Evolutionary conservation across 768 basidiomycete genomes (phyloP).

Genomic region (Cystobasidium tubakii): DNA sequence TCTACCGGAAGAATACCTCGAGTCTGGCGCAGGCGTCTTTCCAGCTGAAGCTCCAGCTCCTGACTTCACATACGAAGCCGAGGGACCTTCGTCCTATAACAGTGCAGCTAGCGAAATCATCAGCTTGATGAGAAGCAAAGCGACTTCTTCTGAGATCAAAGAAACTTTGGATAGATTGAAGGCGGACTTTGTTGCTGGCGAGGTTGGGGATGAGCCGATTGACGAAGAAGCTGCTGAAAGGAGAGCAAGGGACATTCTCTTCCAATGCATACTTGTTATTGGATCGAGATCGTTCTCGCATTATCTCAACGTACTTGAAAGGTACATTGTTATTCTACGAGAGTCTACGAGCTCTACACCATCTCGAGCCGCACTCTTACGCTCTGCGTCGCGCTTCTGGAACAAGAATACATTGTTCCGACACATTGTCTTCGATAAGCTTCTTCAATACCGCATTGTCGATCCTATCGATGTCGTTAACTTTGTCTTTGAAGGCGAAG

Average conservation of each 20-base stretch:
- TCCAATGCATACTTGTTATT: constrained; percentile 82
- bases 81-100: constrained; percentile 58
- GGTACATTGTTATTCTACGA: constrained; percentile 53
- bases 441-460: constrained; percentile 97
- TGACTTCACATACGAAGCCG: constrained; percentile 74
- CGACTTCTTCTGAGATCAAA: constrained; percentile 64
- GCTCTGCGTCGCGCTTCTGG: constrained; percentile 71
- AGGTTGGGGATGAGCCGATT: constrained; percentile 22
- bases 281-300: constrained; percentile 96
- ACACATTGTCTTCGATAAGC: constrained; percentile 87
- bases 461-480: constrained; percentile 84
- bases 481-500: constrained; percentile 61
- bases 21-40: constrained; percentile 58
- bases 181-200: constrained; percentile 18
- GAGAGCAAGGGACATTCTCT: constrained; percentile 67
- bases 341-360: constrained; percentile 49
- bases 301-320: constrained; percentile 92
- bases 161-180: constrained; percentile 58
- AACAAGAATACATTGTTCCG: constrained; percentile 75
- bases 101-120: constrained; percentile 73
- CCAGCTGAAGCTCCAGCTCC: constrained; percentile 68
- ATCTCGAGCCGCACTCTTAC: constrained; percentile 58
- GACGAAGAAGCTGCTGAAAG: constrained; percentile 60
- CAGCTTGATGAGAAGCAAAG: constrained; percentile 65
- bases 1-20: constrained; percentile 73